These are phyloP conservation scores for Vanrija humicola DNA, from an alignment of 1,284 basidiomycete genomes.

Conservation along the genomic window DNA sequence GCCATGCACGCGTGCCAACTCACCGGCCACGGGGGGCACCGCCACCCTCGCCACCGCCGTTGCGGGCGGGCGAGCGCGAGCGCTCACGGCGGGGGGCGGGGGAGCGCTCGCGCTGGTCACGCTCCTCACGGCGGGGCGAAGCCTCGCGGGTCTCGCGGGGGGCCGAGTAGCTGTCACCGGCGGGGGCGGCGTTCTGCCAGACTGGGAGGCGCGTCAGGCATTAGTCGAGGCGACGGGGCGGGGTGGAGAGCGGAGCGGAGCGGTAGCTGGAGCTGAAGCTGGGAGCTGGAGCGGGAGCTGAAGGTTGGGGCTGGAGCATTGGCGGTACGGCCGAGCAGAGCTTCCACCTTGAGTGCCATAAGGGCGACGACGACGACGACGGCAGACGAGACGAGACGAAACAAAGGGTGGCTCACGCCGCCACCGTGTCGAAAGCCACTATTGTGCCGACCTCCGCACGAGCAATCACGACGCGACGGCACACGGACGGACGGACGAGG, in stretches of 20 bases:
- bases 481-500: neutral
- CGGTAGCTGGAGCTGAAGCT: constrained; percentile 6
- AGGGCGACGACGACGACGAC: neutral
- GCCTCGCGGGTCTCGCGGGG: constrained; percentile 7
- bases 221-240: constrained; percentile 11
- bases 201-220: constrained; percentile 26
- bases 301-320: neutral
- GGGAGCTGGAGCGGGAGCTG: neutral
- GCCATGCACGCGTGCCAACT: neutral
- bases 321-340: neutral
- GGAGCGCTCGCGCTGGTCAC: constrained; percentile 12
- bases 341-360: neutral
- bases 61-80: constrained; percentile 29
- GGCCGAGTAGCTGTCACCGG: constrained; percentile 19
- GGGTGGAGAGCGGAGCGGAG: constrained; percentile 7
- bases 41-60: constrained; percentile 18
- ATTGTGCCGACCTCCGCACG: neutral
- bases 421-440: neutral
- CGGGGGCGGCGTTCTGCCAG: constrained; percentile 37
- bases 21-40: constrained; percentile 19
- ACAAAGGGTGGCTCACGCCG: neutral
- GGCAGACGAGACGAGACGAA: neutral
- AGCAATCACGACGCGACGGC: neutral
- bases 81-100: constrained; percentile 25
- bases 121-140: constrained; percentile 28